A percentile compares a stretch with the other conserved stretches of the same genome.
phyloP scores from a whole-genome alignment of 768 basidiomycete genomes.

The Suillus paluster region DNA sequence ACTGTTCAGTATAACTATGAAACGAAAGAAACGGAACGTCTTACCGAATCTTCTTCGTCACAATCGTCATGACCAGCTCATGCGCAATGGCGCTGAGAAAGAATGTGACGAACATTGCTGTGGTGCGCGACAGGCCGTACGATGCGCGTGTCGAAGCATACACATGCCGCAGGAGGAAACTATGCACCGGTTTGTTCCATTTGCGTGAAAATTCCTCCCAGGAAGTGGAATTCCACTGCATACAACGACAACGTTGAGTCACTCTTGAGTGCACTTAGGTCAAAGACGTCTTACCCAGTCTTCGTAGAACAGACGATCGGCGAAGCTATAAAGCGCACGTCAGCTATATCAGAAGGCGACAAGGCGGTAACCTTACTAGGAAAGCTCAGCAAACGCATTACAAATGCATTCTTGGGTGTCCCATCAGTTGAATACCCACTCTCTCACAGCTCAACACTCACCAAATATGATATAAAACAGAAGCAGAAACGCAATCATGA shows the following conservation, averaged over 20 bases:
- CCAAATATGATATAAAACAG: slow-evolving; percentile 88
- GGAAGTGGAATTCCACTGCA: slow-evolving; percentile 94
- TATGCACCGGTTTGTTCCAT: slow-evolving; percentile 97
- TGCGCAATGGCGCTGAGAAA: slow-evolving; percentile 87
- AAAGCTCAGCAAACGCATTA: slow-evolving; percentile 93
- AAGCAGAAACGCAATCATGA: slow-evolving; percentile 90
- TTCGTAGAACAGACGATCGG: slow-evolving; percentile 97
- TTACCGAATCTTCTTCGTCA: slow-evolving; percentile 88
- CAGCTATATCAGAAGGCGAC: neutral
- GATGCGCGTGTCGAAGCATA: slow-evolving; percentile 87
- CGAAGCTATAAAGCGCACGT: slow-evolving; percentile 61
- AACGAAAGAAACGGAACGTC: slow-evolving; percentile 21
- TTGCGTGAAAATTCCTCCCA: slow-evolving; percentile 98
- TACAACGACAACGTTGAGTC: slow-evolving; percentile 1
- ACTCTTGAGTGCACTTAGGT: neutral
- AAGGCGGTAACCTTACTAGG: slow-evolving; percentile 60
- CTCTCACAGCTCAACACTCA: slow-evolving; percentile 30
- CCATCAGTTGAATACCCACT: slow-evolving; percentile 5
- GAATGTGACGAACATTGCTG: slow-evolving; percentile 95
- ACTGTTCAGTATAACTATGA: neutral
- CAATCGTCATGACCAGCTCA: slow-evolving; percentile 95
- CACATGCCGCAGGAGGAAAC: slow-evolving; percentile 93
- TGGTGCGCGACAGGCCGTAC: slow-evolving; percentile 71
- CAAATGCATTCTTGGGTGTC: slow-evolving; percentile 83
- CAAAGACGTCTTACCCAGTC: slow-evolving; percentile 70